These are phyloP conservation scores for Fusarium xylarioides DNA, from an alignment of 2,329 filamentous ascomycete species.

Conservation along the genomic window DNA sequence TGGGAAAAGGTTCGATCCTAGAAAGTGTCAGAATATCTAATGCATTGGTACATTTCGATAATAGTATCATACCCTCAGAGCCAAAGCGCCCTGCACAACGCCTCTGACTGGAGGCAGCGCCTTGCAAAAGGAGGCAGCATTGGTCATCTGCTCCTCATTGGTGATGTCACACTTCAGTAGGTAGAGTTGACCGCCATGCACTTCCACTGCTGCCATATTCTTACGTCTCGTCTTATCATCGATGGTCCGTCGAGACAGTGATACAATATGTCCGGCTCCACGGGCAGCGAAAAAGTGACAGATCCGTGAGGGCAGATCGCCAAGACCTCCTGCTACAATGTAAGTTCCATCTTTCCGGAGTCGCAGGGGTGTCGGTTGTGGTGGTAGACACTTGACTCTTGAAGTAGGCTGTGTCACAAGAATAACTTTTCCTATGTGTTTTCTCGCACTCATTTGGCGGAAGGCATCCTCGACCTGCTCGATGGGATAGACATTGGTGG, in stretches of 20 bases:
- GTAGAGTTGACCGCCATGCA: neutral
- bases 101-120: neutral
- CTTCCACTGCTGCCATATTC: neutral
- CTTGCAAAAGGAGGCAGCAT: neutral
- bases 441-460: neutral
- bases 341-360: neutral
- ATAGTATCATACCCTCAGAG: neutral
- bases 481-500: neutral
- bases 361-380: neutral
- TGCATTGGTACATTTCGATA: accelerated
- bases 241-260: neutral
- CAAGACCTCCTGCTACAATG: neutral
- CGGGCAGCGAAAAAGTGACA: neutral
- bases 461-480: neutral
- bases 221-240: neutral
- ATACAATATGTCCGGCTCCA: slow-evolving; percentile 6
- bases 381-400: neutral
- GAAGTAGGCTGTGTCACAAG: neutral
- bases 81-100: neutral
- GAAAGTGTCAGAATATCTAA: neutral
- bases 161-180: slow-evolving; percentile 4
- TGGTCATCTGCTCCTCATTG: neutral
- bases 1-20: slow-evolving; percentile 6
- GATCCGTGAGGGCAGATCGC: neutral
- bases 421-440: slow-evolving; percentile 1